These are phyloP conservation scores for Jacaranda mimosifolia DNA, from an alignment of 257 asterid genomes.

Conservation along the genomic window DNA sequence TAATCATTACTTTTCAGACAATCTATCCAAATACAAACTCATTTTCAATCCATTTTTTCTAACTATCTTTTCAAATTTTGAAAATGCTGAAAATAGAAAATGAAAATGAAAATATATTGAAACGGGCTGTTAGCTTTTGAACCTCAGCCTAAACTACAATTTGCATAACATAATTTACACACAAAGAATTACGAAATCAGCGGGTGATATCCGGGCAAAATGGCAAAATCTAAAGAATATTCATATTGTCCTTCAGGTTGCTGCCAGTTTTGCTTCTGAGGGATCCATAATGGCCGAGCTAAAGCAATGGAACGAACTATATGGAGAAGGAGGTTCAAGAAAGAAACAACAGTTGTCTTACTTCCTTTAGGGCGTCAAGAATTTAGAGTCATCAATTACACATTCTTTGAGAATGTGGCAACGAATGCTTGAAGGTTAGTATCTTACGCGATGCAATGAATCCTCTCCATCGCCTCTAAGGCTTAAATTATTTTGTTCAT, in stretches of 20 bases:
- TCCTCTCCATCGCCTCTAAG: background rate
- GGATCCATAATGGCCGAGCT: slow-evolving; percentile 88
- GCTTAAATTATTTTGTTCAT: slow-evolving; percentile 6
- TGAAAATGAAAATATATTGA: too few relatives aligned
- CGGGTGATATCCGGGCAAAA: background rate
- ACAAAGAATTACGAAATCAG: background rate
- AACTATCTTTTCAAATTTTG: too few relatives aligned
- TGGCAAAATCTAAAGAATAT: background rate
- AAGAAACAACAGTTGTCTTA: slow-evolving; percentile 80
- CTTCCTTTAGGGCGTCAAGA: slow-evolving; percentile 62
- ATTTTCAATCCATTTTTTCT: too few relatives aligned
- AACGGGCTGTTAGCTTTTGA: background rate
- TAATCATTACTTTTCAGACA: too few relatives aligned
- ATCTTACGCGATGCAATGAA: background rate
- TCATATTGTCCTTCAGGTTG: slow-evolving; percentile 60
- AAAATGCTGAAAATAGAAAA: too few relatives aligned
- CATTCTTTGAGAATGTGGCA: background rate
- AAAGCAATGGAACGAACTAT: slow-evolving; percentile 86
- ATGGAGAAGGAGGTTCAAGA: slow-evolving; percentile 91
- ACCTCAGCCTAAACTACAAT: background rate
- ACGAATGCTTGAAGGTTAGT: slow-evolving; percentile 13
- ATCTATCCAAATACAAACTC: too few relatives aligned
- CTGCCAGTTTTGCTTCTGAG: slow-evolving; percentile 93
- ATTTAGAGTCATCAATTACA: background rate
- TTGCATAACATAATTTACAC: background rate